Base-by-base conservation (phyloP, 2,329 filamentous ascomycete species). In the Beauveria pseudobassiana region DNA sequence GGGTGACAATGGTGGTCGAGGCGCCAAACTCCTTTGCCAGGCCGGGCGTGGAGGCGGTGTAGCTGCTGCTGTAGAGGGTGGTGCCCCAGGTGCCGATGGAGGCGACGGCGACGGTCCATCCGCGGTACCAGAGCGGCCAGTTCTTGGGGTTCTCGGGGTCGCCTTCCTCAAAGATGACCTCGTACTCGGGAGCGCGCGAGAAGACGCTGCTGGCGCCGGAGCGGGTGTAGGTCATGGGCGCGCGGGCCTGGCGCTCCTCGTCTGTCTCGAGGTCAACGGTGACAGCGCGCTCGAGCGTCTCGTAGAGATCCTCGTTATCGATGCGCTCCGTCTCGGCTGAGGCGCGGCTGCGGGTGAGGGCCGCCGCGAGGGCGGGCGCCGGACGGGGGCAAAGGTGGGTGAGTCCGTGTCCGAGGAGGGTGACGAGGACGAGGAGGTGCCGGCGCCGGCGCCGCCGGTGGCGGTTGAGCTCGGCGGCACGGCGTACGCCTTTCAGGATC, bases 31-130 rank as follows among this genome's bases (percentile, higher is more conserved):
- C 87, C 16, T 78, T 72, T 68, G 85, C 83, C 72, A 96, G 83
- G 0, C 88, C 87, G 0, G 84, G 81, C 40, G 89, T 84, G 3
- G 86, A 87, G 0, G 87, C 84, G 1, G 90, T 91, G 71, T 95
- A 96, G 57, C 84, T 87, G 0, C 91, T 95, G 52, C 87, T 91
- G 70, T 92, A 91, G 51, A 91, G 71, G 18, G 91, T 87, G n/a
- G 79, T 72, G 22, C 78, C 73, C 79, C 78, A 80, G 1, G 77
- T 77, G 6, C 76, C 75, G 62, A 75, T 78, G 40, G 77, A 78
- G 54, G 81, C 73, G 63, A 69, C 78, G 74, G 76, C 72, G 56
- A 79, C 71, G 58, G 72, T 71, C 75, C 76, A 81, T 51, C 69
- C 63, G 65, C 79, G 71, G 66, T 76, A 75, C 69, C 75, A 79